Evolutionary conservation across 73 alveolate genomes (phyloP), one percentile per base, ranked within the genome.

Genomic region (Diophrys appendiculata): DNA sequence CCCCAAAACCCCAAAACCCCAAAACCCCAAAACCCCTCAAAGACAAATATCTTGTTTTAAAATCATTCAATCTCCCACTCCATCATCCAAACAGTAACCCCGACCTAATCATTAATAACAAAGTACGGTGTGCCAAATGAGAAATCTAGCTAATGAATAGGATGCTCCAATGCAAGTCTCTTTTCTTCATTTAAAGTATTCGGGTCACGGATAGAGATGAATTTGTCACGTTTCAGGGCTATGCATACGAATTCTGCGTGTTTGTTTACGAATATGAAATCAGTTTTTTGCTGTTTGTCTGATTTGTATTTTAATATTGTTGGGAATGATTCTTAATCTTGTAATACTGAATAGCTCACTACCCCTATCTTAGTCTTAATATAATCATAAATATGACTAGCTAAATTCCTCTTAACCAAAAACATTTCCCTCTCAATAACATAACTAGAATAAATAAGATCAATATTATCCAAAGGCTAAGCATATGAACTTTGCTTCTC

Each of bases 311-410:
- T 60, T n/a, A n/a, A n/a, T 31, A 67, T 31, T 26, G 75, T 67
- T 3, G 75, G 75, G 53, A 67, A 67, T 43, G 52, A 23, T 14
- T 67, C 75, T 26, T 25, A 24, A 28, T 67, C 75, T 25, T 3
- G 25, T 2, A 25, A 24, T 22, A 67, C 54, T 5, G 54, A 25
- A 28, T 67, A 67, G 53, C 26, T 25, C 3, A 67, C 75, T 5
- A 67, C 75, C 2, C 75, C 75, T 23, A 67, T 28, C 29, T 67
- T 67, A 5, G 31, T 67, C 29, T 67, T 67, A 26, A 5, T 5
- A n/a, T 60, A 60, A n/a, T 60, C 71, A 29, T 22, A 60, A n/a
- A 43, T 43, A 43, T 43, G 60, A 43, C n/a, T 11, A 43, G 5
- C 60, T 43, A 43, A 43, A 18, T 43, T 43, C 5, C 60, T 5